phyloP scores from a whole-genome alignment of 129 eudicot species.

The Arctium minus region DNA sequence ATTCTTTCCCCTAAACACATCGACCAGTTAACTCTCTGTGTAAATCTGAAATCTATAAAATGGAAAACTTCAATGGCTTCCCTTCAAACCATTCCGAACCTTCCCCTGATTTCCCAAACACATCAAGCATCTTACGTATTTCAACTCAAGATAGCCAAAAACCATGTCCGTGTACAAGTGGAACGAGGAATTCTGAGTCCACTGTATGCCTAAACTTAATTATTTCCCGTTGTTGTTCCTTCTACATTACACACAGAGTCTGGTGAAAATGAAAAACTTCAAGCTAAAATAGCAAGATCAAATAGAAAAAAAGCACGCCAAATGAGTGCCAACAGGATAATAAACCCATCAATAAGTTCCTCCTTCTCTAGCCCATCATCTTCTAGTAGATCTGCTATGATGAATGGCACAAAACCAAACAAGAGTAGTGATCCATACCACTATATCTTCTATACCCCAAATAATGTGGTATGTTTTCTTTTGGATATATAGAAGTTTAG shows the following conservation, averaged over 20 bases:
- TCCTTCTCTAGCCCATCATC: not conserved
- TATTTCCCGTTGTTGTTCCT: not conserved
- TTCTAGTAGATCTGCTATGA: not conserved
- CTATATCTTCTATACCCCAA: not conserved
- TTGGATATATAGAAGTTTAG: not conserved
- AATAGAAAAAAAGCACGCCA: conserved; percentile 10
- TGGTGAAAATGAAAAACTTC: not conserved
- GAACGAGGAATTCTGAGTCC: not conserved
- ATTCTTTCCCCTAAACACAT: not conserved
- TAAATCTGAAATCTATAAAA: not conserved
- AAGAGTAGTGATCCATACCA: conserved; percentile 7
- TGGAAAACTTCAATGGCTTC: not conserved
- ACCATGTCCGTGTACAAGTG: not conserved
- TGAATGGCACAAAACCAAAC: not conserved
- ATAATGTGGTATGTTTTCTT: conserved; percentile 25
- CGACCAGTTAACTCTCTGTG: not conserved
- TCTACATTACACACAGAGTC: not conserved
- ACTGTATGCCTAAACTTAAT: conserved; percentile 5
- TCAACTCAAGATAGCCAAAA: not conserved
- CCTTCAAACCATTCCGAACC: not conserved
- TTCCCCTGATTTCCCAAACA: not conserved
- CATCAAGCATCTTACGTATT: not conserved
- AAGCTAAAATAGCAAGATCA: conserved; percentile 18
- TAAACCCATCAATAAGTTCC: not conserved
- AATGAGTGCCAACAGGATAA: not conserved